Conservation (phyloP, 148 eudicot genomes). For the Chenopodium formosanum region DNA sequence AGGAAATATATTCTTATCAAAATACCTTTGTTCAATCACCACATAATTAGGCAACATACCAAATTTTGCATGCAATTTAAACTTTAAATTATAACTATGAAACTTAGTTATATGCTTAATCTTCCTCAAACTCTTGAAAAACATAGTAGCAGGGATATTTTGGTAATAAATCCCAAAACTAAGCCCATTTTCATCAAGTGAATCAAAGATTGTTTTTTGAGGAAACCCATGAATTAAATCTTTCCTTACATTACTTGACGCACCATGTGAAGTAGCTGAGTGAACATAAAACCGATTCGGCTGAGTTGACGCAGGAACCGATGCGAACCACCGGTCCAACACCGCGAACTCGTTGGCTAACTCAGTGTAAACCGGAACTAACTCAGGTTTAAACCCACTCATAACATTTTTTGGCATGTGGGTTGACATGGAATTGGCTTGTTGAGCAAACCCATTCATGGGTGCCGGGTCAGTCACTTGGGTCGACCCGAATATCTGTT, state of each 20-base stretch:
- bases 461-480: conserved; percentile 65
- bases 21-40: conserved; percentile 82
- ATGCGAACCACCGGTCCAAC: conserved; percentile 93
- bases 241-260: conserved; percentile 80
- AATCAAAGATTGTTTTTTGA: conserved; percentile 84
- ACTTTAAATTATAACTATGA: conserved; percentile 57
- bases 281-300: conserved; percentile 96
- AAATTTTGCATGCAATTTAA: conserved; percentile 56
- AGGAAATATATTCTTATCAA: conserved; percentile 60
- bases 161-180: conserved; percentile 90
- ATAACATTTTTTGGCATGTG: conserved; percentile 62
- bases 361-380: conserved; percentile 68
- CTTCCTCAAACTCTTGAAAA: conserved; percentile 70
- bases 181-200: conserved; percentile 76
- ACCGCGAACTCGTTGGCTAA: conserved; percentile 81
- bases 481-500: conserved; percentile 79
- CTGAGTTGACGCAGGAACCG: conserved; percentile 97
- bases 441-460: conserved; percentile 93
- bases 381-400: conserved; percentile 79
- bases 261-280: conserved; percentile 95
- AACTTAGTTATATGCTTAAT: conserved; percentile 59
- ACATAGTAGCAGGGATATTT: conserved; percentile 88
- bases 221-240: conserved; percentile 87
- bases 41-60: conserved; percentile 80
- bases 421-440: conserved; percentile 55